These are phyloP conservation scores for Mrakia blollopis DNA, from an alignment of 768 basidiomycete species.

Conservation along the genomic window DNA sequence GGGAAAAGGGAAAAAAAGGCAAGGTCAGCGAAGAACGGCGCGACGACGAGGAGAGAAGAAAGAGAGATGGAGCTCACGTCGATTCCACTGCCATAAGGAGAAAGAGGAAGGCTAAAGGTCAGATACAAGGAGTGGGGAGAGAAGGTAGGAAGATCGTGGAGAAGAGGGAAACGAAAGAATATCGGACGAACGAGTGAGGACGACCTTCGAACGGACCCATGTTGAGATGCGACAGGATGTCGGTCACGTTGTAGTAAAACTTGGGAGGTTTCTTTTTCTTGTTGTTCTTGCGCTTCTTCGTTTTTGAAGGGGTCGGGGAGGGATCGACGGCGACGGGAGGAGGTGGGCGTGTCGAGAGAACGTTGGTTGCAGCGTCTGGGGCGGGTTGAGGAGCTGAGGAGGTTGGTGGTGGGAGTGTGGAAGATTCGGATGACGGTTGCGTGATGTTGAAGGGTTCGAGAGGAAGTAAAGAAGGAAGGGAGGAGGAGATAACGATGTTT, in stretches of 20 bases:
- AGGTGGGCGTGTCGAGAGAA: neutral
- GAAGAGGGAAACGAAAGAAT: neutral
- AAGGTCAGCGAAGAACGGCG: neutral
- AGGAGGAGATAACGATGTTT: too few relatives aligned
- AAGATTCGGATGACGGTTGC: too few relatives aligned
- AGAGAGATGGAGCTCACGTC: neutral
- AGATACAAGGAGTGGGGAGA: neutral
- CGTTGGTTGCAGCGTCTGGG: neutral
- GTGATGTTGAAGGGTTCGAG: too few relatives aligned
- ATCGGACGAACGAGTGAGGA: constrained; percentile 15
- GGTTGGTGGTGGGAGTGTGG: too few relatives aligned
- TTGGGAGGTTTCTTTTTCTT: constrained; percentile 18
- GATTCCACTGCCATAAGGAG: neutral
- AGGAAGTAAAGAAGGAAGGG: too few relatives aligned
- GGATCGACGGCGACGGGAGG: neutral
- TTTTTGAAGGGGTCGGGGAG: neutral
- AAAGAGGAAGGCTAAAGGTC: neutral
- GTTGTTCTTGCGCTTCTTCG: neutral
- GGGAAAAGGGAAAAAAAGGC: neutral
- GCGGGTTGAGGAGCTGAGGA: neutral
- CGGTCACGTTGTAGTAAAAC: constrained; percentile 19
- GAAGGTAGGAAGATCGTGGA: neutral
- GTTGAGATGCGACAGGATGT: constrained; percentile 21
- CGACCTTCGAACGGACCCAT: constrained; percentile 26
- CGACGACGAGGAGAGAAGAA: neutral